Evolutionary conservation across 2,329 filamentous ascomycete genomes (phyloP).

Genomic region (Aspergillus pseudoterreus): DNA sequence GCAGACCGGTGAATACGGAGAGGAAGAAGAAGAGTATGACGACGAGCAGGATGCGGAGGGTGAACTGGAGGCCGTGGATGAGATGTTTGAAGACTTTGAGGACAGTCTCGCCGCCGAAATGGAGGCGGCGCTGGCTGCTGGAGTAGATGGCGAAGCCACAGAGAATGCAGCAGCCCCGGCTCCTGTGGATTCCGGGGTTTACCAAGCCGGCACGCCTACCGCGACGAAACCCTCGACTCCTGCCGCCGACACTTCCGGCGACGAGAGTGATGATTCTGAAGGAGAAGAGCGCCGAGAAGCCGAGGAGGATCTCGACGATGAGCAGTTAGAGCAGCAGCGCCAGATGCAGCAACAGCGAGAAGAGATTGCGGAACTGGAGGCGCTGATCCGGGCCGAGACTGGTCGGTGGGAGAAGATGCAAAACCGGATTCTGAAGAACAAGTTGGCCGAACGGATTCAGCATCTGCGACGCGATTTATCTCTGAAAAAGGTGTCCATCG

Average conservation of each 20-base stretch:
- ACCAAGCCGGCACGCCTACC: slow-evolving; percentile 31
- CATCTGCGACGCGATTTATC: slow-evolving; percentile 42
- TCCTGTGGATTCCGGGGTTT: slow-evolving; percentile 13
- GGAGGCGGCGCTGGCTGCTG: slow-evolving; percentile 41
- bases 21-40: slow-evolving; percentile 42
- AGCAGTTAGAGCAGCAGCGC: slow-evolving; percentile 39
- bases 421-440: slow-evolving; percentile 40
- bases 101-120: slow-evolving; percentile 42
- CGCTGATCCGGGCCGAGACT: slow-evolving; percentile 36
- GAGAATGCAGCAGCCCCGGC: slow-evolving; percentile 20
- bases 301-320: slow-evolving; percentile 41
- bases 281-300: slow-evolving; percentile 33
- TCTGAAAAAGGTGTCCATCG: slow-evolving; percentile 42
- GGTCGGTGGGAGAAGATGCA: slow-evolving; percentile 37
- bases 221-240: slow-evolving; percentile 30
- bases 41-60: slow-evolving; percentile 49
- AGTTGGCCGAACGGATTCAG: slow-evolving; percentile 43
- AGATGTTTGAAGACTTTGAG: slow-evolving; percentile 34
- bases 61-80: slow-evolving; percentile 42
- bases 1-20: slow-evolving; percentile 43
- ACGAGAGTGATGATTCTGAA: slow-evolving; percentile 39
- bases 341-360: slow-evolving; percentile 44
- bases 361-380: slow-evolving; percentile 42
- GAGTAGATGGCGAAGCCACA: slow-evolving; percentile 29
- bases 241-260: slow-evolving; percentile 38